Evolutionary conservation across 2,329 filamentous ascomycete species (phyloP).

Genomic region (Fusarium ambrosium): DNA sequence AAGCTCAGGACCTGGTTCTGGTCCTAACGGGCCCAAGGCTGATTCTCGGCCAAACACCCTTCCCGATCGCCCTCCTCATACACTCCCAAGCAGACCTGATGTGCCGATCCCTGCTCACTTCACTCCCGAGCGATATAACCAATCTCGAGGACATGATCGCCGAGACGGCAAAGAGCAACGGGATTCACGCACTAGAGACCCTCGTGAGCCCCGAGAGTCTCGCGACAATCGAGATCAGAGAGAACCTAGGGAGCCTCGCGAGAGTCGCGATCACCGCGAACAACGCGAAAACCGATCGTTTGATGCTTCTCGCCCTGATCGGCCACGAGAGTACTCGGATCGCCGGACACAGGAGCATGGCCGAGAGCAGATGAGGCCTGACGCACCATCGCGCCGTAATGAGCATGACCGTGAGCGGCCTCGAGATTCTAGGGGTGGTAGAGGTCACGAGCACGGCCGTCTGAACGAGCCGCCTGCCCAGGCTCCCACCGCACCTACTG

Average conservation of each 20-base stretch:
- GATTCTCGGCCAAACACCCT: constrained; percentile 53
- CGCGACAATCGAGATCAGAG: constrained; percentile 49
- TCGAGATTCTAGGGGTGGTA: constrained; percentile 47
- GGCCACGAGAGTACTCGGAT: constrained; percentile 60
- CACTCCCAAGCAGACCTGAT: constrained; percentile 71
- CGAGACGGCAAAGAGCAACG: constrained; percentile 55
- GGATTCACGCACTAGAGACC: constrained; percentile 53
- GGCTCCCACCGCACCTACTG: constrained; percentile 44
- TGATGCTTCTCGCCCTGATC: constrained; percentile 58
- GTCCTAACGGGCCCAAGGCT: constrained; percentile 38
- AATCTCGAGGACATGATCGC: constrained; percentile 56
- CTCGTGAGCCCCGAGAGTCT: constrained; percentile 47
- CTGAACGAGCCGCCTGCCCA: constrained; percentile 47
- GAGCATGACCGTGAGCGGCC: constrained; percentile 60
- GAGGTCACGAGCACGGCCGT: constrained; percentile 47
- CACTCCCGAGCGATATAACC: constrained; percentile 60
- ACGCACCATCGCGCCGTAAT: constrained; percentile 54
- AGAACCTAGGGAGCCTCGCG: constrained; percentile 56
- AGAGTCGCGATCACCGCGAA: constrained; percentile 56
- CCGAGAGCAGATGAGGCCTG: constrained; percentile 44
- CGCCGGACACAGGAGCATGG: constrained; percentile 57
- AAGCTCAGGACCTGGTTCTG: constrained; percentile 29
- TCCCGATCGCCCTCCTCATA: constrained; percentile 55
- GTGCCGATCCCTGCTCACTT: constrained; percentile 66
- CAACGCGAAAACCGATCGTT: constrained; percentile 53